Percentiles rank a stretch among this genome's conserved stretches.
Evolutionary conservation across 805 yeast genomes (phyloP).

Genomic region (Saccharomyces mikatae): DNA sequence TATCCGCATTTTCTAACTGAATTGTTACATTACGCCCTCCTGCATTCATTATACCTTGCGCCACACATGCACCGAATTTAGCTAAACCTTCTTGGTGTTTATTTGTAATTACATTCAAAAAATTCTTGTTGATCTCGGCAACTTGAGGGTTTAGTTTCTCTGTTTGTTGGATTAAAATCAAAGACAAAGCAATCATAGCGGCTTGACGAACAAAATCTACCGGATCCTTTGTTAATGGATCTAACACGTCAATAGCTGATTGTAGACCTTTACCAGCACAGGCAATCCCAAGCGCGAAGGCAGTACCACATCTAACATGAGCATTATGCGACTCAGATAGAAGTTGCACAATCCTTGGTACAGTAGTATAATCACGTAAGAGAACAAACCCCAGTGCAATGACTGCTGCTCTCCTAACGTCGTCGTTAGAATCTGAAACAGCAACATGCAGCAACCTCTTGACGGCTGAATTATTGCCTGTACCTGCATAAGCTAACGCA

Average conservation of each 20-base stretch:
- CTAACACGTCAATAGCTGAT: conserved; percentile 85
- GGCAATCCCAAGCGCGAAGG: conserved; percentile 92
- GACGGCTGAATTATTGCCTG: conserved; percentile 84
- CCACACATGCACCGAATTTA: conserved; percentile 92
- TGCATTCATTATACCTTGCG: conserved; percentile 96
- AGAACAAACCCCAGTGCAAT: conserved; percentile 84
- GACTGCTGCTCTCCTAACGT: conserved; percentile 94
- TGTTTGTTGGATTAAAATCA: conserved; percentile 84
- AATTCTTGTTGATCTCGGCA: conserved; percentile 61
- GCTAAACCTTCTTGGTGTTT: conserved; percentile 96
- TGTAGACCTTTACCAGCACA: conserved; percentile 91
- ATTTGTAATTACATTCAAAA: conserved; percentile 67
- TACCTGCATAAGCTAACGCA: conserved; percentile 94
- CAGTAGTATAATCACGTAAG: conserved; percentile 83
- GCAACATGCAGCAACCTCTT: conserved; percentile 83
- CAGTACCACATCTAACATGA: conserved; percentile 96
- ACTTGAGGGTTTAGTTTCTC: conserved; percentile 78
- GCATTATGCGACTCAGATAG: conserved; percentile 93
- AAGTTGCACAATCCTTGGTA: conserved; percentile 90
- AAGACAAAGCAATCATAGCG: conserved; percentile 83
- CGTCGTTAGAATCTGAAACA: conserved; percentile 93
- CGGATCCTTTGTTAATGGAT: conserved; percentile 86
- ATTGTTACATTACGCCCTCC: conserved; percentile 98
- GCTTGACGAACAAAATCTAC: conserved; percentile 98
- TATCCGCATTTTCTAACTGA: conserved; percentile 76